Base-by-base conservation (phyloP, 139 green algal species). In the Mesotaenium endlicherianum region DNA sequence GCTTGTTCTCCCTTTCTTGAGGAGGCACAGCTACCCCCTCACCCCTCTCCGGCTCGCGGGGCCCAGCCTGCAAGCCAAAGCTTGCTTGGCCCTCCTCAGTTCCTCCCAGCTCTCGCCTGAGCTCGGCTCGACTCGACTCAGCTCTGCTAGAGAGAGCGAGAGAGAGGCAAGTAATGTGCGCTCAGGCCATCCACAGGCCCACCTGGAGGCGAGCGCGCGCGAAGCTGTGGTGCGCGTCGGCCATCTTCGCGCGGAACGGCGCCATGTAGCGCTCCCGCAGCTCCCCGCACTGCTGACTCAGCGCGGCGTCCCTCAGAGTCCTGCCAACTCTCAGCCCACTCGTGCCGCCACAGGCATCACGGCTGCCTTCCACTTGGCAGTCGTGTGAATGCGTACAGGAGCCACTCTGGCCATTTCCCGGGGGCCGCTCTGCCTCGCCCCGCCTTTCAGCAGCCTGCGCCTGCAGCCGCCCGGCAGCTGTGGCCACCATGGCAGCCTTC, bases 201-300 rank as follows among this genome's bases (percentile, higher is more conserved):
- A 78, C 70, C 70, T 78, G 70, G 45, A 38, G 39, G 40, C 42
- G n/a, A 6, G 41, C 11, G 30, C 6, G 14, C 6, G 39, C 70
- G 8, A 78, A 78, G 11, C 34, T 31, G 45, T 78, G 45, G 30
- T 67, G 16, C 34, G 70, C 14, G 4, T n/a, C 31, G 14, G 70
- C 70, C 14, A 78, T 5, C 31, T 78, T 78, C 0, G 58, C 58
- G 34, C 47, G 70, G 30, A 84, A 79, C 14, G 59, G 59, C 5
- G 42, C 77, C 77, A 84, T 14, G 49, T 84, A 84, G 34, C 49
- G 42, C 36, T 79, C 77, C 34, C 70, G 70, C 17, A 84, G 26
- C 69, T 84, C 77, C 14, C 26, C 43, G 45, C 59, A 55, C 58
- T 84, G 36, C 20, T 59, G 41, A 20, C 17, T 16, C 45, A 84